Evolutionary conservation across 2,329 filamentous ascomycete species (phyloP).

Genomic region (Ceratocystis cubensis): DNA sequence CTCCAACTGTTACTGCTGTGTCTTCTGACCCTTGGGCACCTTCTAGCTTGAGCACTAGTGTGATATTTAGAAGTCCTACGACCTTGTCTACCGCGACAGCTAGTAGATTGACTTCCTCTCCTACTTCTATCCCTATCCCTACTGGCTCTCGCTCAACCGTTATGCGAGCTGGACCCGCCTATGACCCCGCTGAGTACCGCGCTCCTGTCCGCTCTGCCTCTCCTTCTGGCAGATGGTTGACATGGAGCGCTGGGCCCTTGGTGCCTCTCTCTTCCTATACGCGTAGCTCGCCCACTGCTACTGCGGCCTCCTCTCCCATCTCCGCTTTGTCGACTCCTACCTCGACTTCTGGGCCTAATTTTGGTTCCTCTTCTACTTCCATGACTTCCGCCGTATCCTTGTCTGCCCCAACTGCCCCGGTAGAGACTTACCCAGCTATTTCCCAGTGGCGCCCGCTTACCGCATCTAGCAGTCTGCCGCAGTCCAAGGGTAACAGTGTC

Average conservation of each 20-base stretch:
- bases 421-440: not conserved
- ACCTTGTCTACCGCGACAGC: not conserved
- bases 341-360: not conserved
- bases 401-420: not conserved
- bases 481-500: not conserved
- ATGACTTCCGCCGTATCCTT: not conserved
- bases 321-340: not conserved
- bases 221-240: slow-evolving; percentile 3
- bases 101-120: not conserved
- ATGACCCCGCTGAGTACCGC: not conserved
- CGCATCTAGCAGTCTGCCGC: not conserved
- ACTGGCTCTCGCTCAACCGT: not conserved
- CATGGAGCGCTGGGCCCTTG: not conserved
- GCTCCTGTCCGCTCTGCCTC: not conserved
- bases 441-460: slow-evolving; percentile 8
- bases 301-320: not conserved
- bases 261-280: not conserved
- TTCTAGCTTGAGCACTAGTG: slow-evolving; percentile 12
- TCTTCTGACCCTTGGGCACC: slow-evolving; percentile 10
- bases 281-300: not conserved
- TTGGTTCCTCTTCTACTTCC: not conserved
- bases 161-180: slow-evolving; percentile 8
- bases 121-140: not conserved
- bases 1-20: not conserved
- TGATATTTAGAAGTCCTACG: not conserved